Base-by-base conservation (phyloP, 257 asterid species). In the Primulina eburnea region DNA sequence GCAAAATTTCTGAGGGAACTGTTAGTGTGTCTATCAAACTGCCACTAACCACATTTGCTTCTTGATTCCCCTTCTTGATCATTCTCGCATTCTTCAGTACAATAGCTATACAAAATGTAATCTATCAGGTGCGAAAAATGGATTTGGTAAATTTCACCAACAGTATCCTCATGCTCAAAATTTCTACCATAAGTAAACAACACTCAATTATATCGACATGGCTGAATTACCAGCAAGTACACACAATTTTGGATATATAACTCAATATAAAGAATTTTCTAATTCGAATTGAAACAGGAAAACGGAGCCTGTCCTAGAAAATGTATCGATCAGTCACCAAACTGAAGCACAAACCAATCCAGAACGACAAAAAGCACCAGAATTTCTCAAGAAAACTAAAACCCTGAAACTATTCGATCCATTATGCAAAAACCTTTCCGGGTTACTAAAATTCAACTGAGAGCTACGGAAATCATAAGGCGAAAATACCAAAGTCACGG, bases 81-180 rank as follows among this genome's bases (percentile, higher is more conserved):
- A 89, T 85, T 78, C 79, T 90, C 9, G 96, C 97, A 71, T 85
- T 83, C 92, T 87, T 90, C 91, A 92, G 76, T 64, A 88, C 97
- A 82, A 90, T 72, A 69, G 90, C 98, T 92, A 69, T 35, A 78
- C 68, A 68, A 80, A 73, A 60, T 32, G 26, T 56, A 72, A 63
- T 52, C 66, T 14, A 68, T 70, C 70, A 61, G 70, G 38, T 16
- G 62, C 28, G 74, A 53, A 29, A 56, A 29, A 56, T 17, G 33
- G 8, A 29, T 38, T 67, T 9, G 43, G 63, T 21, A 50, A 47
- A 59, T 43, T 24, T 20, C 64, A 57, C 28, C 18, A 37, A 7
- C 8, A 35, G 11, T 35, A 9, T 38, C 50, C 50, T 38, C 50
- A 38, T 38, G 34, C 34, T 32, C 34, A 32, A 32, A 32, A 32